Base-by-base conservation (phyloP, 176 grass and related monocot genomes). In the Otatea glauca region DNA sequence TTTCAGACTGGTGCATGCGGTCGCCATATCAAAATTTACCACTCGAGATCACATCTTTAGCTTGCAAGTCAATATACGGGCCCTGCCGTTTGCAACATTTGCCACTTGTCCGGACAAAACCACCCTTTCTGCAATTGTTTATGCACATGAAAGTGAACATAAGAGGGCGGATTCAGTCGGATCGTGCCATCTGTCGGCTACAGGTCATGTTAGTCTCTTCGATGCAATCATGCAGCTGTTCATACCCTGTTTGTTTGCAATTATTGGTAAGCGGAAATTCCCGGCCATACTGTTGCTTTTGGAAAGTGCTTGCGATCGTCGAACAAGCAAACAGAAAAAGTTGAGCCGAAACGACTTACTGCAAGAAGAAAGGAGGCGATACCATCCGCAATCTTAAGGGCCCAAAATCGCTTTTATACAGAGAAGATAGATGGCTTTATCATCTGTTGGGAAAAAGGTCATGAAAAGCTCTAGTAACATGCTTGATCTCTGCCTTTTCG, bases 51-150 rank as follows among this genome's bases (percentile, higher is more conserved):
- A 18, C 10, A 48, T 20, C 56, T 39, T 43, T 7, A 8, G 37
- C 68, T 53, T 43, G 68, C 74, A 87, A 73, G 74, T 87, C 88
- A 68, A 68, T 35, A 39, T 20, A 79, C 12, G 68, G 24, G 20
- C 15, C 50, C 5, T 47, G 27, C 39, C 20, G 39, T 11, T 39
- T 8, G 70, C 3, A 63, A 9, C 13, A 39, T 11, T 8, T 37
- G 88, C 85, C 88, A 90, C 68, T 59, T 87, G 88, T 87, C n/a
- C 74, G 68, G 74, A 62, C 84, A 68, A 4, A 61, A 73, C 29
- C 27, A 6, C 54, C 41, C 34, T 32, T 21, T 32, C 6, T 11
- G 38, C 38, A 24, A 24, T 86, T 90, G 42, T 86, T 86, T 86
- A 90, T 24, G 66, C 84, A 9, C 10, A 18, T 59, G 65, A 82